Evolutionary conservation across 805 yeast genomes (phyloP), one percentile per base, ranked within the genome.

Genomic region (Yarrowia phangngaensis): DNA sequence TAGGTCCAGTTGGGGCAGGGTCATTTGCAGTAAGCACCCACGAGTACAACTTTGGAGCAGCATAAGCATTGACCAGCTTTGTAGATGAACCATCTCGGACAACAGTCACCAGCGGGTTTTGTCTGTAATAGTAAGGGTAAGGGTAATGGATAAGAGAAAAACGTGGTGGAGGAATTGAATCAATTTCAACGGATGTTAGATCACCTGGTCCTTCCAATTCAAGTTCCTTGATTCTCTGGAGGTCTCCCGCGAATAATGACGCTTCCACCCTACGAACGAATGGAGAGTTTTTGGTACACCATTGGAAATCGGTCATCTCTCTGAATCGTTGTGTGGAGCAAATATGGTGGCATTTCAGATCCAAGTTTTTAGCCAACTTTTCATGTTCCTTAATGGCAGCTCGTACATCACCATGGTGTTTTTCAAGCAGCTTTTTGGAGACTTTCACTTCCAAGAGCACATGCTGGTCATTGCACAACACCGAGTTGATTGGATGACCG

Each of bases 231-330:
- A 78, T 73, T 22, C 67, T 60, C 2, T 60, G 60, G 17, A 71
- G 62, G 54, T 75, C 63, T 6, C 78, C 74, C 0, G 62, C 52
- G 29, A 67, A 67, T 3, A 80, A 56, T 2, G 80, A 68, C 1
- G 56, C 50, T 26, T 66, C 57, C 38, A 75, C 64, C 16, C 60
- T 68, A 6, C 63, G 54, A 1, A 75, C 71, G 53, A 79, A 75
- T 2, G 68, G 61, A 11, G 82, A 80, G 56, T 76, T 73, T 41
- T 73, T 74, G 9, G 87, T 75, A 23, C 76, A 68, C 54, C 76
- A 74, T 62, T 92, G 97, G 63, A 87, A 90, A 64, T 89, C 97
- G 0, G 90, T 80, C 73, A 88, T 76, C 55, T 84, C 86, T 56
- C 95, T 75, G 63, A 90, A 90, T 54, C 83, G 74, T 59, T 79